These are phyloP conservation scores for Dictyostelium intermedium DNA, from an alignment of 78 protist species.

Conservation along the genomic window DNA sequence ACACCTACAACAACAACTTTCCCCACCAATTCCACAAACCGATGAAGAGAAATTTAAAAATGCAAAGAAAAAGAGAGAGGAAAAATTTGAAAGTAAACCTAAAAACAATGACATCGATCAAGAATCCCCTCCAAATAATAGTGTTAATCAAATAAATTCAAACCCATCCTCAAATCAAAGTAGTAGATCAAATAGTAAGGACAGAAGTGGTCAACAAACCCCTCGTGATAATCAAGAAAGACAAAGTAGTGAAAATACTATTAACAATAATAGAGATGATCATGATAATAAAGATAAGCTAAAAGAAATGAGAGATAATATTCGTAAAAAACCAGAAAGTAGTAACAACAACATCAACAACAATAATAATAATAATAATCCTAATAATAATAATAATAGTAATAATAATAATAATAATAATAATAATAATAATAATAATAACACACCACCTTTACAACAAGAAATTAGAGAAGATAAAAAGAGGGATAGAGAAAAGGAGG, in stretches of 20 bases:
- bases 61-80: background rate
- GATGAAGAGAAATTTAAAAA: background rate
- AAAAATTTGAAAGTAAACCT: background rate
- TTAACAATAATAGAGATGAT: background rate
- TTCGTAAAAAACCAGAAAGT: background rate
- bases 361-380: background rate
- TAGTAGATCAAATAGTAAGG: slow-evolving; percentile 3
- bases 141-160: background rate
- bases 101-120: background rate
- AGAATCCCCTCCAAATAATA: background rate
- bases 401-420: background rate
- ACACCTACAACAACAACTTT: background rate
- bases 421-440: background rate
- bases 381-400: background rate
- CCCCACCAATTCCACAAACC: background rate
- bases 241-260: background rate
- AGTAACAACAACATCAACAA: background rate
- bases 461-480: slow-evolving; percentile 1
- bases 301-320: background rate
- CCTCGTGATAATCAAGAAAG: background rate
- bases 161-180: background rate
- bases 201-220: background rate
- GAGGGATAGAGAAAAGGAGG: background rate
- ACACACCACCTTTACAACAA: background rate
- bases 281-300: background rate